A percentile compares a stretch with the other conserved stretches of the same genome.
These are phyloP conservation scores for Chlorella variabilis DNA, from an alignment of 163 green algal species.

Conservation along the genomic window DNA sequence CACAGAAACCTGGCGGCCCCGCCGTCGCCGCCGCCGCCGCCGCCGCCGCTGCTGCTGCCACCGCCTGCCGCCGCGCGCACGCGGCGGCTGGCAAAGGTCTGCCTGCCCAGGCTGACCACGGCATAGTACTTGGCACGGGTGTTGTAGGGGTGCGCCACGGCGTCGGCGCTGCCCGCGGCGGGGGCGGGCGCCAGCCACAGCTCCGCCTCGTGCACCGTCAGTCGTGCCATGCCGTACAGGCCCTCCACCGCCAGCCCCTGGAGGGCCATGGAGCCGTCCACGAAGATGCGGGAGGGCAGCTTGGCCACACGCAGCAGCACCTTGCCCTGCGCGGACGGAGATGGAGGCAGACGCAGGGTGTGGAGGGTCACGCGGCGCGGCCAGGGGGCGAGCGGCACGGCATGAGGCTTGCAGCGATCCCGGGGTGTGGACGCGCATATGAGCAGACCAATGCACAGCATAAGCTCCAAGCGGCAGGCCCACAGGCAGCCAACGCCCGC, in stretches of 20 bases:
- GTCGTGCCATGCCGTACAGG: slow-evolving; percentile 26
- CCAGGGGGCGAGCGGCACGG: too few relatives aligned
- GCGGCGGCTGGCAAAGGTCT: slow-evolving; percentile 22
- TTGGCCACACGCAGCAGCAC: slow-evolving; percentile 1
- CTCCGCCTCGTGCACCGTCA: slow-evolving; percentile 42
- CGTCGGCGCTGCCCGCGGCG: background rate
- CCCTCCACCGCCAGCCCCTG: background rate
- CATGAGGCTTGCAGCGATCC: too few relatives aligned
- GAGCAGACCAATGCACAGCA: too few relatives aligned
- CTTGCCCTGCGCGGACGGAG: too few relatives aligned
- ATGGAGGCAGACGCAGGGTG: too few relatives aligned
- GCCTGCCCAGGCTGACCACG: slow-evolving; percentile 25
- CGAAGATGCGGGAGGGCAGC: slow-evolving; percentile 22
- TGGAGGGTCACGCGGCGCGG: too few relatives aligned
- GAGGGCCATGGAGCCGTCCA: background rate
- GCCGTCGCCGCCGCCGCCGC: background rate
- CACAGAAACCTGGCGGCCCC: background rate
- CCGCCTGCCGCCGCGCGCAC: background rate
- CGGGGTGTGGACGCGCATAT: too few relatives aligned
- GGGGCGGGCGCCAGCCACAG: background rate
- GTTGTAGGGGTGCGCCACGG: too few relatives aligned
- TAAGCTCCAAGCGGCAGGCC: too few relatives aligned
- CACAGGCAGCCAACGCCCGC: too few relatives aligned
- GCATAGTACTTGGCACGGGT: slow-evolving; percentile 30
- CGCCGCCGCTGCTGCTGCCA: background rate